Percentiles rank a stretch among this genome's conserved stretches.
phyloP scores from a whole-genome alignment of 2,329 filamentous ascomycete genomes.

The Nigrospora osmanthi region DNA sequence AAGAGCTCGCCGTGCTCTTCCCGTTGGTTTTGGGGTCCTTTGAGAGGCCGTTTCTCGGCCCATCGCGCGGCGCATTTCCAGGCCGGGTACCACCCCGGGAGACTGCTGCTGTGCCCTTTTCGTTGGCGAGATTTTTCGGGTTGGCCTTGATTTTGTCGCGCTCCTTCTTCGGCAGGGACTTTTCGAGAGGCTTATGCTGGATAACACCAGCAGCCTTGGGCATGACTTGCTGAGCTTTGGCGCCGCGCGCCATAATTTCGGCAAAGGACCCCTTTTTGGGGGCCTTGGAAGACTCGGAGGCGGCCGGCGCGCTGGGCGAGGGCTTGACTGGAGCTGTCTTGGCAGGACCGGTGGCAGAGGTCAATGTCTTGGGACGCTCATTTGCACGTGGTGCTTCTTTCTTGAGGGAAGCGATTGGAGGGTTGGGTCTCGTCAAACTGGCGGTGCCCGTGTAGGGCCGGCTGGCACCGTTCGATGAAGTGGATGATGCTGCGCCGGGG shows the following conservation, averaged over 20 bases:
- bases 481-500: background rate
- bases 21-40: conserved; percentile 14
- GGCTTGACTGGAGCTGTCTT: conserved; percentile 15
- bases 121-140: conserved; percentile 27
- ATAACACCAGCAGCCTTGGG: conserved; percentile 61
- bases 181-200: conserved; percentile 67
- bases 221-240: conserved; percentile 54
- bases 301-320: conserved; percentile 16
- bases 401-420: conserved; percentile 5
- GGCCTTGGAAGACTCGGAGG: conserved; percentile 23
- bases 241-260: conserved; percentile 66
- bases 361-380: conserved; percentile 13
- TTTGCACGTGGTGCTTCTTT: conserved; percentile 9
- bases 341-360: conserved; percentile 7
- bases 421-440: conserved; percentile 1
- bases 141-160: conserved; percentile 38
- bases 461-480: background rate
- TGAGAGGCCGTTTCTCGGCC: conserved; percentile 11
- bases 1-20: conserved; percentile 16
- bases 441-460: conserved; percentile 5
- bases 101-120: conserved; percentile 10
- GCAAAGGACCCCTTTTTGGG: conserved; percentile 69
- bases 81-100: conserved; percentile 10
- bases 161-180: conserved; percentile 43
- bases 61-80: conserved; percentile 7